phyloP scores from a whole-genome alignment of 2,329 filamentous ascomycete genomes.

The Aspergillus sp. region DNA sequence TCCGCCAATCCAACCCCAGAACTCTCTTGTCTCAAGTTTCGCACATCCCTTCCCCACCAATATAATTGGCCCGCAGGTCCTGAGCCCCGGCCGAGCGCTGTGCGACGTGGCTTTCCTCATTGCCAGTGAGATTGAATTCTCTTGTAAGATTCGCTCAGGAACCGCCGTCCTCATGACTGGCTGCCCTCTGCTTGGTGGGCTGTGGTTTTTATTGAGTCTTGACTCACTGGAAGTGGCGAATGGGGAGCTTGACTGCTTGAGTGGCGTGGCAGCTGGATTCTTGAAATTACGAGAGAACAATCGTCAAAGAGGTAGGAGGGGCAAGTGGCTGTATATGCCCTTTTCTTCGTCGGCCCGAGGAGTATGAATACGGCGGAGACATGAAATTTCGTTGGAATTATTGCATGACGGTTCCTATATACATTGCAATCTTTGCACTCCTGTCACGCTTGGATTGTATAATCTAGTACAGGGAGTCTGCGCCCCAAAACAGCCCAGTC shows the following conservation, averaged over 20 bases:
- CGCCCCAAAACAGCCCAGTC: neutral
- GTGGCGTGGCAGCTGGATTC: neutral
- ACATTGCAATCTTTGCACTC: neutral
- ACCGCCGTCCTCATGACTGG: slow-evolving; percentile 18
- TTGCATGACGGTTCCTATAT: slow-evolving; percentile 9
- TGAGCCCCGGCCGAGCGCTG: slow-evolving; percentile 17
- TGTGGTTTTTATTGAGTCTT: neutral
- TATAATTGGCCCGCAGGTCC: slow-evolving; percentile 10
- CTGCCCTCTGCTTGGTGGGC: neutral
- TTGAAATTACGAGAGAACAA: neutral
- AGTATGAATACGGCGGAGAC: neutral
- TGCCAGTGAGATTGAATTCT: slow-evolving; percentile 18
- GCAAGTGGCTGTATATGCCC: neutral
- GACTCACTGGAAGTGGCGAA: neutral
- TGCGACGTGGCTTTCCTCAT: slow-evolving; percentile 24
- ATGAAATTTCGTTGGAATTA: neutral
- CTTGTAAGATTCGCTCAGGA: slow-evolving; percentile 18
- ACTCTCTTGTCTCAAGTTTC: neutral
- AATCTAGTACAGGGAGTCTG: neutral
- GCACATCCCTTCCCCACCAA: neutral
- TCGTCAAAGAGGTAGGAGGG: neutral
- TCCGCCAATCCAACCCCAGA: slow-evolving; percentile 16
- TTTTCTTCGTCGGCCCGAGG: neutral
- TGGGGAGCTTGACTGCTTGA: neutral
- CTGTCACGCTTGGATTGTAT: neutral